phyloP scores from a whole-genome alignment of 768 basidiomycete genomes.

The Phanerochaete carnosa region DNA sequence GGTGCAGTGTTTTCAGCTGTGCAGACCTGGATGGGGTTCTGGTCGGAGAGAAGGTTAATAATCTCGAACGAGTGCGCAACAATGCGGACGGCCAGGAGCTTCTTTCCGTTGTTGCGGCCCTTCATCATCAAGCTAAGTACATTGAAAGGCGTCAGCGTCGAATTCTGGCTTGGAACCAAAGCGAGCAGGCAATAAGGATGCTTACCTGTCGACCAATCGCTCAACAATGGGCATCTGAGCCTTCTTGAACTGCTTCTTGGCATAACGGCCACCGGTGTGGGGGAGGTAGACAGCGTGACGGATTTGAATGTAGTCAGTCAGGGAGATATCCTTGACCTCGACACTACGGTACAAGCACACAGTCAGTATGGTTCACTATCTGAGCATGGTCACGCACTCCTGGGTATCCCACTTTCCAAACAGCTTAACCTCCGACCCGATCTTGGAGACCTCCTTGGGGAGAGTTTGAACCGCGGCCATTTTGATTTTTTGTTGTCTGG shows the following conservation, averaged over 20 bases:
- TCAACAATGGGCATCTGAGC: slow-evolving; percentile 99
- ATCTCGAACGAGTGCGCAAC: slow-evolving; percentile 99
- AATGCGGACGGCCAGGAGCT: slow-evolving; percentile 97
- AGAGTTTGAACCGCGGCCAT: slow-evolving; percentile 71
- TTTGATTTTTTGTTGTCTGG: slow-evolving; percentile 17
- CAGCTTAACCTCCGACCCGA: slow-evolving; percentile 87
- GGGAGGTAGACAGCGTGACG: slow-evolving; percentile 96
- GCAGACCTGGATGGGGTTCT: slow-evolving; percentile 97
- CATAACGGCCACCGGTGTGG: slow-evolving; percentile 98
- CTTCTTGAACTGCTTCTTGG: slow-evolving; percentile 99
- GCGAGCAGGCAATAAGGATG: slow-evolving; percentile 6
- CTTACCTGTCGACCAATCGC: slow-evolving; percentile 94
- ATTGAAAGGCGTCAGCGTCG: neutral
- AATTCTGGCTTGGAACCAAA: neutral
- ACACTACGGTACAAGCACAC: slow-evolving; percentile 48
- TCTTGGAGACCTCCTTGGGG: slow-evolving; percentile 76
- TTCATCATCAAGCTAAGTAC: slow-evolving; percentile 94
- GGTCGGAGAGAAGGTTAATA: slow-evolving; percentile 99
- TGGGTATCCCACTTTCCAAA: slow-evolving; percentile 99
- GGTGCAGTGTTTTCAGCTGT: neutral
- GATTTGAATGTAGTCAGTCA: slow-evolving; percentile 99
- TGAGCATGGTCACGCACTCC: slow-evolving; percentile 61
- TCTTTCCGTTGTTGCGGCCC: slow-evolving; percentile 99
- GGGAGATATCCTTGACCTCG: slow-evolving; percentile 98
- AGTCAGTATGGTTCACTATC: slow-evolving; percentile 3